Evolutionary conservation across 2,329 filamentous ascomycete genomes (phyloP), one percentile per base, ranked within the genome.

Genomic region (Aspergillus texensis): DNA sequence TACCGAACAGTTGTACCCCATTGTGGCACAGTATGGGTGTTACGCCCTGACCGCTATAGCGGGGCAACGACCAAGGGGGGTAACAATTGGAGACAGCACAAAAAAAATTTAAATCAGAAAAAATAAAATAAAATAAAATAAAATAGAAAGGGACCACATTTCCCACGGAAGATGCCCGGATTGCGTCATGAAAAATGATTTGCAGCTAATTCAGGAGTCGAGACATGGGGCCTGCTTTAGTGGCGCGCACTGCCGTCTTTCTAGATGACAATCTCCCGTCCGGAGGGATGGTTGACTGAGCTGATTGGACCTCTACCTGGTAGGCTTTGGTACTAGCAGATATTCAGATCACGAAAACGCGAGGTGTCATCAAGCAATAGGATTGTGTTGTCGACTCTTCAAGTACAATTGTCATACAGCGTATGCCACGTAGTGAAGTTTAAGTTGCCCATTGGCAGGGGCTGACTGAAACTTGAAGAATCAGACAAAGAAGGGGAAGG

Each of bases 181-280:
- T 67, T 64, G 67, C 67, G 68, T 69, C 65, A 70, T 67, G 63
- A 39, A 46, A 55, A 63, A 67, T 66, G 68, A 69, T 68, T 68
- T 68, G 68, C 66, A 66, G 63, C 68, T 70, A 70, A 66, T 61
- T 52, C 65, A 67, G 63, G 62, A 70, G 61, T 66, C 62, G 61
- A 70, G 61, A 69, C 67, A 68, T 64, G 61, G 68, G 50, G 61
- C 61, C 64, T 70, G 67, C 67, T 58, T 68, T 66, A 68, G 68
- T 69, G 68, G 67, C 67, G 65, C 65, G 60, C 67, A 62, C 64
- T 63, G 67, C 68, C 64, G 63, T 59, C 61, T 67, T 67, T 68
- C 66, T 67, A 66, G 67, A 70, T 61, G 67, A 61, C 67, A 67
- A 70, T 70, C 68, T 70, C 68, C 68, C 68, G 68, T 65, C 41